phyloP scores from a whole-genome alignment of 2,329 filamentous ascomycete genomes.

The Penicillium frequentans region DNA sequence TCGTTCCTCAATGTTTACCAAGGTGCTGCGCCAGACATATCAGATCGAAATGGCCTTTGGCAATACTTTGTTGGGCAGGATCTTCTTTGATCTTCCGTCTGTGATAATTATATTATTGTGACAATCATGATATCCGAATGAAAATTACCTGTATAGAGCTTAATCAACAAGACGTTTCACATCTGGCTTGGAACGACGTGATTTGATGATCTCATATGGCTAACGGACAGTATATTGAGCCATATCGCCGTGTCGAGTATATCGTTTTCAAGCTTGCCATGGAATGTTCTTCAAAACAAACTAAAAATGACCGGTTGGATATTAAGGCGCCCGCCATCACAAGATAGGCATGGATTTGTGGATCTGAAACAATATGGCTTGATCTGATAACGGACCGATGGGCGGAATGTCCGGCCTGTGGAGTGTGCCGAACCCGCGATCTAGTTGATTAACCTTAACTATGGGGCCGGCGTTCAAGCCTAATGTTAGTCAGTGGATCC shows the following conservation, averaged over 20 bases:
- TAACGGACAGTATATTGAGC: neutral
- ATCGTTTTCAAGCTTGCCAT: neutral
- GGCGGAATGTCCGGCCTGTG: neutral
- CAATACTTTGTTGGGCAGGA: conserved; percentile 2
- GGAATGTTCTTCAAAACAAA: neutral
- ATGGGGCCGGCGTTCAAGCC: neutral
- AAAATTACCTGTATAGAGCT: neutral
- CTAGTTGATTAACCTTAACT: neutral
- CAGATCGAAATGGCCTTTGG: conserved; percentile 1
- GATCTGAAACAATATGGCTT: neutral
- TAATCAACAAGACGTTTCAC: neutral
- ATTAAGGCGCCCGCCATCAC: neutral
- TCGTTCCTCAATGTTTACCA: neutral
- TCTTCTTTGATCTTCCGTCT: neutral
- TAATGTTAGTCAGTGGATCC: neutral
- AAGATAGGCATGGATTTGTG: neutral
- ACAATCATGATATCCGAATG: neutral
- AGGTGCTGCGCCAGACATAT: neutral
- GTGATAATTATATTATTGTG: neutral
- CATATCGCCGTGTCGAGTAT: neutral
- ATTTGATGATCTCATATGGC: neutral
- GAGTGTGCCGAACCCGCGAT: neutral
- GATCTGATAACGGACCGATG: neutral
- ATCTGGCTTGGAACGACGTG: neutral
- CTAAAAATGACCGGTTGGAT: neutral